phyloP scores from a whole-genome alignment of 208 protist genomes.

The Tritrichomonas musculus region DNA sequence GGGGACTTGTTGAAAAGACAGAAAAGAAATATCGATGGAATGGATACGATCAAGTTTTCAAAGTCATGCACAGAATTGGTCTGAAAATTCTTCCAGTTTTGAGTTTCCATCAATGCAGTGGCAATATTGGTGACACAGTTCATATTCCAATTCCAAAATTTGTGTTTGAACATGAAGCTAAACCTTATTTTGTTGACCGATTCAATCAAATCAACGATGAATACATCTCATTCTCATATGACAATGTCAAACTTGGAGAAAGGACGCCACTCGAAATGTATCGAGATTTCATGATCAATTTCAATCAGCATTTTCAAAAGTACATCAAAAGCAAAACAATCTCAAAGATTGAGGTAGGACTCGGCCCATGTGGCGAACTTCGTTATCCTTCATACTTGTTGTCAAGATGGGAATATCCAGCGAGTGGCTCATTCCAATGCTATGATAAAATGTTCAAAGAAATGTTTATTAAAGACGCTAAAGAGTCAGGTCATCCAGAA shows the following conservation, averaged over 20 bases:
- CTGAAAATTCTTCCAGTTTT: neutral
- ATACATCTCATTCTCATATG: slow-evolving; percentile 57
- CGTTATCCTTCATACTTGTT: slow-evolving; percentile 61
- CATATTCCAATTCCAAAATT: slow-evolving; percentile 60
- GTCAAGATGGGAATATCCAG: slow-evolving; percentile 51
- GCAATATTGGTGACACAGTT: slow-evolving; percentile 62
- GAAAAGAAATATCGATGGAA: neutral
- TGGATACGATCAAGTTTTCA: neutral
- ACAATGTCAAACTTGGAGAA: slow-evolving; percentile 48
- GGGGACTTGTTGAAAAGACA: neutral
- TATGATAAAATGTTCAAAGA: neutral
- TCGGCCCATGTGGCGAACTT: slow-evolving; percentile 53
- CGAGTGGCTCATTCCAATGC: slow-evolving; percentile 46
- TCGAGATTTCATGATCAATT: slow-evolving; percentile 53
- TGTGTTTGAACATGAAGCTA: slow-evolving; percentile 43
- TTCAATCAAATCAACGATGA: slow-evolving; percentile 49
- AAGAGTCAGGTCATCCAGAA: neutral
- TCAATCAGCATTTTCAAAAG: slow-evolving; percentile 34
- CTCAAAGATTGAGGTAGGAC: neutral
- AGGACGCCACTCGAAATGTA: slow-evolving; percentile 63
- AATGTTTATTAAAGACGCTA: neutral
- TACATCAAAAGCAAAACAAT: neutral
- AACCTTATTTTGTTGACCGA: slow-evolving; percentile 55
- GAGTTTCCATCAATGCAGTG: slow-evolving; percentile 58
- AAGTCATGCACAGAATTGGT: neutral